Evolutionary conservation across 164 flowering plant genomes (phyloP).

Genomic region (Nymphaea colorata): DNA sequence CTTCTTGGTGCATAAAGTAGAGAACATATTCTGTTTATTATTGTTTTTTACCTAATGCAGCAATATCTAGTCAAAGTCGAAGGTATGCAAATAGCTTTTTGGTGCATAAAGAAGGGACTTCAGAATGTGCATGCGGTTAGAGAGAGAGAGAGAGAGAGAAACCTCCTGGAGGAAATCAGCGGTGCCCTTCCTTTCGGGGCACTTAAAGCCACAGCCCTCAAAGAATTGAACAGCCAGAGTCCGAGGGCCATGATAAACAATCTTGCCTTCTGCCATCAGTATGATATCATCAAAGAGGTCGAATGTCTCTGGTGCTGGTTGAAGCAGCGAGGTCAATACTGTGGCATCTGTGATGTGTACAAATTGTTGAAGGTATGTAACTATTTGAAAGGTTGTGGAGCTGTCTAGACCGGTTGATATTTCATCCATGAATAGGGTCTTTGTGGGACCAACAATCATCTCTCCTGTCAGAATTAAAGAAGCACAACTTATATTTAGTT

Average conservation of each 20-base stretch:
- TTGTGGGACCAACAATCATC: constrained; percentile 65
- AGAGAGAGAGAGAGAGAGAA: neutral
- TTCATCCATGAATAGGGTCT: constrained; percentile 67
- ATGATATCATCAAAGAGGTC: constrained; percentile 70
- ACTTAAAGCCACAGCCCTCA: constrained; percentile 47
- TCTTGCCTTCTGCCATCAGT: constrained; percentile 55
- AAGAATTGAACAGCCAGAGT: constrained; percentile 26
- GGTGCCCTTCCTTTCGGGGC: constrained; percentile 56
- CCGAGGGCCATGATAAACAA: constrained; percentile 68
- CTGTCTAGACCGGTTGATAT: constrained; percentile 72
- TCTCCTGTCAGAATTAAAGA: constrained; percentile 30
- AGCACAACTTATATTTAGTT: too few species aligned
- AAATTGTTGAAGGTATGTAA: constrained; percentile 43
- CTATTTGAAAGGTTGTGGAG: constrained; percentile 62
- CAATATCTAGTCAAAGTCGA: too few species aligned
- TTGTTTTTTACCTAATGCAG: too few species aligned
- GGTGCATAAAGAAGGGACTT: too few species aligned
- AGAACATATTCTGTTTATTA: too few species aligned
- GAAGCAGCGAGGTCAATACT: constrained; percentile 47
- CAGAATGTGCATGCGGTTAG: neutral
- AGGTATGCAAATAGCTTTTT: too few species aligned
- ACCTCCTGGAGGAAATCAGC: constrained; percentile 76
- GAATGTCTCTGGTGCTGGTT: constrained; percentile 65
- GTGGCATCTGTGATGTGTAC: constrained; percentile 55
- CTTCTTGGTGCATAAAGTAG: too few species aligned